Evolutionary conservation across 495 filamentous ascomycete species (phyloP), one percentile per base, ranked within the genome.

Genomic region (Aspergillus saccharolyticus): DNA sequence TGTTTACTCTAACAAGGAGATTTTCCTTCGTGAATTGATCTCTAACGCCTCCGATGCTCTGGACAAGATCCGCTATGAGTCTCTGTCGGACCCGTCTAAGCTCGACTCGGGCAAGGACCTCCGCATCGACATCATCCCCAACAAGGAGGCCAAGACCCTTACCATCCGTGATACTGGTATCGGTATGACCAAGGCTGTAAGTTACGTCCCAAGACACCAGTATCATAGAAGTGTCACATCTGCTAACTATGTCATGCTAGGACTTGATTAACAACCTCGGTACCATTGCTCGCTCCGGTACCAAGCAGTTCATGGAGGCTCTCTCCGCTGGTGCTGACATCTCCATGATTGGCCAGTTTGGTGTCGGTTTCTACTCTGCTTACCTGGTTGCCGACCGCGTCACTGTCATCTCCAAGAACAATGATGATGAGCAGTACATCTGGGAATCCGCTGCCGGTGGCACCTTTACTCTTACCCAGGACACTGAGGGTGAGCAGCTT

Each of bases 281-380:
- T 78, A 98, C 94, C 62, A 98, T 98, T 74, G 94, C 94, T 65
- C 91, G 94, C 70, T 98, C 94, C 48, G 94, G 94, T 60, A 98
- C 94, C 70, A 98, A 98, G 87, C 95, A 97, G 80, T 98, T 98
- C 80, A 98, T 98, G 94, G 94, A 98, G 82, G 94, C 94, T 59
- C 85, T 98, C 60, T 90, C 90, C 69, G 94, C 94, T 62, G 94
- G 94, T 83, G 94, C 95, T 69, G 94, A 98, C 80, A 93, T 98
- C 66, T 97, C 94, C 80, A 97, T 98, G 94, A 98, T 98, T 78
- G 94, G 94, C 67, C 94, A 98, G 82, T 98, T 98, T 78, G 94
- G 94, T 93, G 94, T 98, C 68, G 94, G 94, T 89, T 98, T 98
- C 90, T 98, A 98, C 86, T 98, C 94, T 53, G 94, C 94, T 63